Conservation (phyloP, 1,139 yeast species). For the Kodamaea anthophila region DNA sequence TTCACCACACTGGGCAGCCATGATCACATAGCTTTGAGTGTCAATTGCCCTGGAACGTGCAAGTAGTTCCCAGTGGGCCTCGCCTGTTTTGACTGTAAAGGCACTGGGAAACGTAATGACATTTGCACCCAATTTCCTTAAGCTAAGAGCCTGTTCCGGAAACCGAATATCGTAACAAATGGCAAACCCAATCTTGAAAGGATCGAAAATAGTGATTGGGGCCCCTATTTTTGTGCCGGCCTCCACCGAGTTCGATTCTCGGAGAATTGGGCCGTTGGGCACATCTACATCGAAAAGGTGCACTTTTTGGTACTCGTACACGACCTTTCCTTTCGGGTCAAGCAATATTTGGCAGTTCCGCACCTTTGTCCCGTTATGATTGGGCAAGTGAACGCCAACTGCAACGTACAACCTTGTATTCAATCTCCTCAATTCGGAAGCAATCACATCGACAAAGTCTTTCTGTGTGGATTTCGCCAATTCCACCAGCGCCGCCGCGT, state of each 20-base stretch:
- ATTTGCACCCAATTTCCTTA: constrained; percentile 70
- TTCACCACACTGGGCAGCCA: constrained; percentile 88
- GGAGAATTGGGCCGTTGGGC: constrained; percentile 64
- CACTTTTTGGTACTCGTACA: constrained; percentile 70
- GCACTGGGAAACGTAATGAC: constrained; percentile 83
- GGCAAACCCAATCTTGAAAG: constrained; percentile 64
- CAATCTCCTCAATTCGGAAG: constrained; percentile 36
- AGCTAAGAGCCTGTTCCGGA: constrained; percentile 68
- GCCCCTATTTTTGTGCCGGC: constrained; percentile 54
- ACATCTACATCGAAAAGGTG: constrained; percentile 89
- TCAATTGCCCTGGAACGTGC: constrained; percentile 85
- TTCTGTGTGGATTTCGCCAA: constrained; percentile 50
- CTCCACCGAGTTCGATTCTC: constrained; percentile 75
- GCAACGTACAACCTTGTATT: constrained; percentile 28
- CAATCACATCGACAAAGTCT: constrained; percentile 47
- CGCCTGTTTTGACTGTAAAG: constrained; percentile 85
- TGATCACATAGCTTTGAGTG: constrained; percentile 76
- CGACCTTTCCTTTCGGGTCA: constrained; percentile 54
- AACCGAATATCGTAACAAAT: constrained; percentile 87
- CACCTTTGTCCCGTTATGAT: constrained; percentile 37
- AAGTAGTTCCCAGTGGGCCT: constrained; percentile 80
- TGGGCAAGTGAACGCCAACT: constrained; percentile 82
- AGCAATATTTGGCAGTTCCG: constrained; percentile 73
- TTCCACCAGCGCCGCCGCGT: constrained; percentile 57
- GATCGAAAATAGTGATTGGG: constrained; percentile 51